Base-by-base conservation (phyloP, 2,329 filamentous ascomycete species). In the Microdochium trichocladiopsis region DNA sequence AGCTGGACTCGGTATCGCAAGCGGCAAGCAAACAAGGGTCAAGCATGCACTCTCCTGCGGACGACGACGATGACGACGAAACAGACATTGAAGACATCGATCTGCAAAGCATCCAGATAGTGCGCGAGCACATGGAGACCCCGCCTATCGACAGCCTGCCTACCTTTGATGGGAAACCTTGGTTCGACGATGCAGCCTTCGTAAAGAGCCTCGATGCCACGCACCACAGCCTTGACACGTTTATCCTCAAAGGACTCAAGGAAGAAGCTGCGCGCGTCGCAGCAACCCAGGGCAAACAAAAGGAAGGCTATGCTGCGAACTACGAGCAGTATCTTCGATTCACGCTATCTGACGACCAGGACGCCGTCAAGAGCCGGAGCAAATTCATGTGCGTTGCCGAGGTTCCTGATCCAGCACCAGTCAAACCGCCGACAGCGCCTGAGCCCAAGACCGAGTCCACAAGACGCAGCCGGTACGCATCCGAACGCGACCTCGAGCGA, bases 401-500 rank as follows among this genome's bases (percentile, higher is more conserved):
- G 25, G 61, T 66, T 6, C 58, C 62, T 1, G 72, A 72, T 12
- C 53, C 62, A 1, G 63, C 56, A 5, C 66, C 67, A 0, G 66
- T 63, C 4, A 62, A 71, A 16, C 63, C 69, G 8, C 67, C 61
- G 2, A 73, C 79, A 6, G 57, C 55, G 25, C 72, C 76, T 14
- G 84, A 86, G 54, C 66, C 77, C 2, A 81, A 78, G 55, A 73
- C 76, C 0, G 83, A 87, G 57, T 69, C 58, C 55, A 73, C 65
- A 58, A 73, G 66, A 47, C 63, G 78, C 51, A 78, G 77, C 53
- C 73, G 82, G 52, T 88, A 83, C 63, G 84, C 81, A 14, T 87
- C 85, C 16, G 87, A 92, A 61, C 81, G 87, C 50, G 87, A 92
- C 55, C 67, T 91, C 6, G 84, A 91, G 63, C 78, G 82, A 36